Conservation (phyloP, 2,329 filamentous ascomycete species). For the Epichloe uncinata region DNA sequence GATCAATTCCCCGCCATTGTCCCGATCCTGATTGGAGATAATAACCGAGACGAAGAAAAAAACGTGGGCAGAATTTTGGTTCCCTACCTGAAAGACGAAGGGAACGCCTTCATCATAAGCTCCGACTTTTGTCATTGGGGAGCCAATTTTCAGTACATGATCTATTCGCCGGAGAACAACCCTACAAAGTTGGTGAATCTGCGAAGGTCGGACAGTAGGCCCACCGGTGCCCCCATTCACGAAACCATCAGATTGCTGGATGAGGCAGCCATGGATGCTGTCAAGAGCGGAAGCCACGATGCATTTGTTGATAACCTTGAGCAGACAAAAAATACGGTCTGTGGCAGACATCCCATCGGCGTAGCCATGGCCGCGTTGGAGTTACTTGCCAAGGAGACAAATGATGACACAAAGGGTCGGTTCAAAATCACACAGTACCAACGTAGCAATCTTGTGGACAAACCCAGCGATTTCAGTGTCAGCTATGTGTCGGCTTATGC, state of each 20-base stretch:
- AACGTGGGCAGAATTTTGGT: conserved; percentile 57
- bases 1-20: conserved; percentile 59
- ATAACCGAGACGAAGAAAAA: conserved; percentile 49
- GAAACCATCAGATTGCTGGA: conserved; percentile 77
- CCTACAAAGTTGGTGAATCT: conserved; percentile 28
- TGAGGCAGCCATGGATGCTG: conserved; percentile 68
- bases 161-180: conserved; percentile 43
- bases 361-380: conserved; percentile 84
- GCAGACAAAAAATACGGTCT: conserved; percentile 79
- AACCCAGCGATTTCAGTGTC: conserved; percentile 66
- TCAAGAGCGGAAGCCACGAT: conserved; percentile 61
- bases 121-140: conserved; percentile 99
- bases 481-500: conserved; percentile 94
- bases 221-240: conserved; percentile 47
- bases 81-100: conserved; percentile 61
- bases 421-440: conserved; percentile 83
- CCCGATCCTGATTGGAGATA: conserved; percentile 76
- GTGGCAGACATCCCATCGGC: conserved; percentile 87
- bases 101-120: conserved; percentile 75
- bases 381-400: conserved; percentile 31
- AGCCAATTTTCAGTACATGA: conserved; percentile 62
- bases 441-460: conserved; percentile 62
- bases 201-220: conserved; percentile 18
- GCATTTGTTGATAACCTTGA: conserved; percentile 56
- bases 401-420: conserved; percentile 29